phyloP scores from a whole-genome alignment of 148 eudicot genomes.

The Rhododendron ovatum region DNA sequence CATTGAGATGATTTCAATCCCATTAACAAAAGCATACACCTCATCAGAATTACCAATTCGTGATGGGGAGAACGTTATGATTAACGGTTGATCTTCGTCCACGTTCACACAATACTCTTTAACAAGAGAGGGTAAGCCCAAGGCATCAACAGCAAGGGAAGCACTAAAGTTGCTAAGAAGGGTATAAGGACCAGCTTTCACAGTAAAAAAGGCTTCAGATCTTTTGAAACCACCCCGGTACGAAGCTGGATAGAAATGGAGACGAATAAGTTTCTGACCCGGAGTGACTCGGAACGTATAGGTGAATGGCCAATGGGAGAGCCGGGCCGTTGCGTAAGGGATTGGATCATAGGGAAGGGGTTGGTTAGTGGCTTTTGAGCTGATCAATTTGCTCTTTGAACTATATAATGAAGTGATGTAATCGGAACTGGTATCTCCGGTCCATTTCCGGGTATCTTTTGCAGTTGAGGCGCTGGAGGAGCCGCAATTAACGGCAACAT shows the following conservation, averaged over 20 bases:
- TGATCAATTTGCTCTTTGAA: conserved; percentile 7
- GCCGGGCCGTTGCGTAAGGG: conserved; percentile 15
- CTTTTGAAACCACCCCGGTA: conserved; percentile 18
- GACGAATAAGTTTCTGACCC: conserved; percentile 28
- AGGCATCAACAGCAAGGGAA: conserved; percentile 15
- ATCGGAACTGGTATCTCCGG: conserved; percentile 6
- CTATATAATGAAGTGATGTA: background rate
- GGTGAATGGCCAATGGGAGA: conserved; percentile 15
- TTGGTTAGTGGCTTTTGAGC: conserved; percentile 1
- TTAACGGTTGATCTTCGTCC: conserved; percentile 13
- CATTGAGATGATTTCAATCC: conserved; percentile 42
- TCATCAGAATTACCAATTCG: background rate
- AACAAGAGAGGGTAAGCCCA: background rate
- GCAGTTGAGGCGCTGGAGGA: conserved; percentile 12
- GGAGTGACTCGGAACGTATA: conserved; percentile 14
- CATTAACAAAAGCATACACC: conserved; percentile 38
- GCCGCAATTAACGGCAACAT: conserved; percentile 19
- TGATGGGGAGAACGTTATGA: conserved; percentile 27
- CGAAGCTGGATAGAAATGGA: conserved; percentile 20
- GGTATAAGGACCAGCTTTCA: conserved; percentile 31
- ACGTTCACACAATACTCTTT: conserved; percentile 23
- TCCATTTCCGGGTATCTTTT: conserved; percentile 18
- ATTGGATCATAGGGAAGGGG: background rate
- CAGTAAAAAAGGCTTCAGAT: conserved; percentile 18
- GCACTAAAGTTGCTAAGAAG: conserved; percentile 43